Evolutionary conservation across 2,329 filamentous ascomycete genomes (phyloP), one percentile per base, ranked within the genome.

Genomic region (Monosporascus cannonballus): DNA sequence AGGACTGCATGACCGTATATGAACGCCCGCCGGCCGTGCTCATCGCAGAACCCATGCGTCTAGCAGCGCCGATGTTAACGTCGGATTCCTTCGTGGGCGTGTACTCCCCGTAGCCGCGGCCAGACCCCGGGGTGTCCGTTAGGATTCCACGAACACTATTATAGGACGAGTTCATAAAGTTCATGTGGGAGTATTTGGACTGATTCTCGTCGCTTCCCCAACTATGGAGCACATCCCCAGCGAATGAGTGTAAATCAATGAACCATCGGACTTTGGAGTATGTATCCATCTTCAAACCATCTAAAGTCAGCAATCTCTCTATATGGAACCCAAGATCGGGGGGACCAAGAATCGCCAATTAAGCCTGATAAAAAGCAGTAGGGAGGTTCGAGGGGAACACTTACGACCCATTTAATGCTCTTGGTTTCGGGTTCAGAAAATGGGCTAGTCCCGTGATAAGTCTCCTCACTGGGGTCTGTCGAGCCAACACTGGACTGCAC

Each of bases 141-240:
- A 74, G 63, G 11, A 76, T 61, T 30, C 79, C 80, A 17, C 80
- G 75, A 47, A 73, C 71, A 51, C 73, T 73, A 52, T 83, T 74
- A 54, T 76, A 84, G 4, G 72, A 65, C 2, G 67, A 50, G 70
- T 82, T 83, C 25, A 70, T 61, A 65, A 83, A 81, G 66, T 74
- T 82, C 71, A 78, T 76, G 48, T 57, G 57, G 0, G 73, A 61
- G 46, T 72, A 70, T 0, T 64, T 70, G 49, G 66, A 67, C 65
- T 83, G 80, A 52, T 75, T 69, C 47, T 76, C 71, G 57, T 83
- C 79, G 56, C 79, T 76, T 22, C 80, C 80, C 80, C 80, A 84
- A 51, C 70, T 73, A 65, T 82, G 83, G 15, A 84, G 66, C 18
- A 84, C 69, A 34, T 75, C 69, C 2, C 76, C 78, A 0, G 72